These are phyloP conservation scores for Chlamydomonas reinhardtii DNA, from an alignment of 163 green algal species.

Conservation along the genomic window DNA sequence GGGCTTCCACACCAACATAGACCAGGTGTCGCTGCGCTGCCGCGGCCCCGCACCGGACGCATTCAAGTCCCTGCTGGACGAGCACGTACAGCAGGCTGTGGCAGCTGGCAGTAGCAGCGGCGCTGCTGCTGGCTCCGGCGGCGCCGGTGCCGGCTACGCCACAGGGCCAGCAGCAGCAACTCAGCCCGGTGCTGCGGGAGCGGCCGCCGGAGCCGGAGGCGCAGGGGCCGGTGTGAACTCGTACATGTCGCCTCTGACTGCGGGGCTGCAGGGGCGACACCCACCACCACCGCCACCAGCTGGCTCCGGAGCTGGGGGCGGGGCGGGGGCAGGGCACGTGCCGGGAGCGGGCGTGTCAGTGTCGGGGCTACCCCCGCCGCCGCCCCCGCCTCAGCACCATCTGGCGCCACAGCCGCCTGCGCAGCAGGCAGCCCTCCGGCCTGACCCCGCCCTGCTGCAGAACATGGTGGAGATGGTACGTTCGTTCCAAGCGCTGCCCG, in stretches of 20 bases:
- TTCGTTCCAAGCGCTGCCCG: too few species aligned
- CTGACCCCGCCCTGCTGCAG: slow-evolving; percentile 49
- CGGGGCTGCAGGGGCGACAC: not conserved
- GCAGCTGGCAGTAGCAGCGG: not conserved
- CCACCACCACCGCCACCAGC: too few species aligned
- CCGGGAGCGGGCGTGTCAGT: not conserved
- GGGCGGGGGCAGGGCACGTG: not conserved
- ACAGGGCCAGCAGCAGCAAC: not conserved
- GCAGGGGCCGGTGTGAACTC: too few species aligned
- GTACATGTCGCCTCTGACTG: not conserved
- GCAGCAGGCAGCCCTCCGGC: not conserved
- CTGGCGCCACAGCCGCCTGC: not conserved
- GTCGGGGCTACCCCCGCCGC: not conserved
- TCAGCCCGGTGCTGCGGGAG: too few species aligned
- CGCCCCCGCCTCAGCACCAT: not conserved
- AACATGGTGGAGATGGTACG: slow-evolving; percentile 59
- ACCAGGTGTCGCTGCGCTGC: slow-evolving; percentile 44
- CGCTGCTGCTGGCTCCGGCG: not conserved
- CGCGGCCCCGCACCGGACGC: slow-evolving; percentile 51
- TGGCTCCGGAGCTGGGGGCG: too few species aligned
- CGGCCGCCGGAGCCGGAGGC: not conserved
- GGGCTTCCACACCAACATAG: slow-evolving; percentile 18
- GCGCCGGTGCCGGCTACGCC: not conserved
- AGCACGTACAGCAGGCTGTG: slow-evolving; percentile 14
- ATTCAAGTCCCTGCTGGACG: slow-evolving; percentile 46